These are phyloP conservation scores for Pholiota conissans DNA, from an alignment of 768 basidiomycete species.

Conservation along the genomic window DNA sequence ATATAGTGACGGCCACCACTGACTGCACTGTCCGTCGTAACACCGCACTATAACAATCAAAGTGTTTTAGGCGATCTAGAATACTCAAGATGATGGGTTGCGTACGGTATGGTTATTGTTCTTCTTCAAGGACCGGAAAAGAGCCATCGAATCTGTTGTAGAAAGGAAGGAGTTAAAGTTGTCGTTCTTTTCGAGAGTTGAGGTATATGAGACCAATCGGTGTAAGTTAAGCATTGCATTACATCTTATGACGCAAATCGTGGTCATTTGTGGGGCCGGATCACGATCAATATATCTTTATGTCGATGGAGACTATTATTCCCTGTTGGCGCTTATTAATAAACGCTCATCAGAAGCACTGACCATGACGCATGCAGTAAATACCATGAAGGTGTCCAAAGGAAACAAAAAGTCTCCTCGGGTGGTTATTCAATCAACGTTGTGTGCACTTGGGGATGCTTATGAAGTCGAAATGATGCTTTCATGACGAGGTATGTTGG, in stretches of 20 bases:
- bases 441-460: no score
- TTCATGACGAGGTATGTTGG: constrained; percentile 7
- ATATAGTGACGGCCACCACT: constrained; percentile 5
- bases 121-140: constrained; percentile 28
- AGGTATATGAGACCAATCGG: no score
- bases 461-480: no score
- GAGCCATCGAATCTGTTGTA: constrained; percentile 28
- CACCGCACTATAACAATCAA: no score
- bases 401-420: no score
- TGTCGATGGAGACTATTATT: neutral
- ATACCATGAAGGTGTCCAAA: no score
- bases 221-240: neutral
- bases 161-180: neutral
- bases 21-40: neutral
- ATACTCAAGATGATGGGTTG: no score
- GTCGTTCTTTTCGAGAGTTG: neutral
- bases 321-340: neutral
- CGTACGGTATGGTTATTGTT: constrained; percentile 10
- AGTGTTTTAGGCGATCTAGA: no score
- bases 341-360: neutral
- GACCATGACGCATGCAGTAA: no score
- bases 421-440: no score
- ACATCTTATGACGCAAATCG: neutral
- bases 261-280: neutral
- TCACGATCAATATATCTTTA: no score